Evolutionary conservation across 345 rosid genomes (phyloP).

Genomic region (Salix dunnii): DNA sequence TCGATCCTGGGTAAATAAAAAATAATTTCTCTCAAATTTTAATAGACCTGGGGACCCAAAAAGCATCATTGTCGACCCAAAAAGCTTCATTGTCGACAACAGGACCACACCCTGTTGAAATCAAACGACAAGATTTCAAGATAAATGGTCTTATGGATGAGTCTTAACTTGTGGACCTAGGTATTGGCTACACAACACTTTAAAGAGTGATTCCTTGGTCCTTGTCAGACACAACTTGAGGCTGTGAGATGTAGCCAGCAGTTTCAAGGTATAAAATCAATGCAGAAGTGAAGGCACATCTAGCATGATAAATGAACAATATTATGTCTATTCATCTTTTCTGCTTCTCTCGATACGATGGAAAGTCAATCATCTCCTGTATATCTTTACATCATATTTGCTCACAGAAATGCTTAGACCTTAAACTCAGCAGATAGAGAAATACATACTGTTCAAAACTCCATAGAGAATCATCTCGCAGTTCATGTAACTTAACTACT

Average conservation of each 20-base stretch:
- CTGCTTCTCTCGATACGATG: background rate
- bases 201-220: background rate
- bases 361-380: background rate
- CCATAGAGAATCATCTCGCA: constrained; percentile 2
- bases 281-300: background rate
- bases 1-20: background rate
- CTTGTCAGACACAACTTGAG: background rate
- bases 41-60: background rate
- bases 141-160: background rate
- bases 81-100: background rate
- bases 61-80: background rate
- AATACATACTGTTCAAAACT: constrained; percentile 13
- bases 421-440: background rate
- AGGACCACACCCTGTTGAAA: background rate
- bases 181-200: background rate
- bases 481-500: background rate
- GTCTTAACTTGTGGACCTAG: background rate
- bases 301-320: background rate
- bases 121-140: background rate
- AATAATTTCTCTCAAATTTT: background rate
- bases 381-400: background rate
- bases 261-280: background rate
- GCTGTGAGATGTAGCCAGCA: background rate
- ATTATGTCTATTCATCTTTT: background rate
- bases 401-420: background rate